Evolutionary conservation across 2,329 filamentous ascomycete genomes (phyloP), one percentile per base, ranked within the genome.

Genomic region (Macrophomina phaseolina): DNA sequence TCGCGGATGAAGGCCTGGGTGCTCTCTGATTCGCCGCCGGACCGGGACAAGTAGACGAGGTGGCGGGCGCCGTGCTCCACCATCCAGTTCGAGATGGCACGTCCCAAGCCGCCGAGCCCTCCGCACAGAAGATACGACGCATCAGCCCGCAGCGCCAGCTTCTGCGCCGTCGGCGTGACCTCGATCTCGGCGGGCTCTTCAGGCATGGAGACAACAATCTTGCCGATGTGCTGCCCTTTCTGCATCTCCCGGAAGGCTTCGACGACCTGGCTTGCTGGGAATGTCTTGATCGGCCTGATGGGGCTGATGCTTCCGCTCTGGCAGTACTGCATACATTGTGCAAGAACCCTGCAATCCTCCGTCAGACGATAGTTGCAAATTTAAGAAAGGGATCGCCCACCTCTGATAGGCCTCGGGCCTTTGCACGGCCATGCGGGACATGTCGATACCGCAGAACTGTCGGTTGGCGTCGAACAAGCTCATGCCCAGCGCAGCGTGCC

Each of bases 201-300:
- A 30, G 45, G 68, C 55, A 69, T 67, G 7, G 70, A 64, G 11
- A 82, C 67, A 8, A 81, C 76, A 2, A 81, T 70, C 69, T 81
- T 82, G 7, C 81, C 80, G 1, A 77, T 75, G 55, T 81, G 79
- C 12, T 73, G 73, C 0, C 80, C 77, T 9, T 70, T 65, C 18
- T 75, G 75, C 49, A 82, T 74, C 64, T 70, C 72, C 5, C 70
- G 55, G 36, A 81, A 70, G 0, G 77, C 78, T 1, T 69, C 68
- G 3, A 69, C 51, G 7, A 80, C 67, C 0, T 77, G 65, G 5
- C 42, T 12, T 7, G 66, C 69, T 0, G 70, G 67, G 40, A 73
- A 76, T 1, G 66, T 63, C 2, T 70, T 72, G 23, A 79, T 70
- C 0, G 78, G 74, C 1, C 70, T 64, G 28, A 79, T 70, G 0